Evolutionary conservation across 169 alveolate species (phyloP).

Genomic region (Eimeria sp.): DNA sequence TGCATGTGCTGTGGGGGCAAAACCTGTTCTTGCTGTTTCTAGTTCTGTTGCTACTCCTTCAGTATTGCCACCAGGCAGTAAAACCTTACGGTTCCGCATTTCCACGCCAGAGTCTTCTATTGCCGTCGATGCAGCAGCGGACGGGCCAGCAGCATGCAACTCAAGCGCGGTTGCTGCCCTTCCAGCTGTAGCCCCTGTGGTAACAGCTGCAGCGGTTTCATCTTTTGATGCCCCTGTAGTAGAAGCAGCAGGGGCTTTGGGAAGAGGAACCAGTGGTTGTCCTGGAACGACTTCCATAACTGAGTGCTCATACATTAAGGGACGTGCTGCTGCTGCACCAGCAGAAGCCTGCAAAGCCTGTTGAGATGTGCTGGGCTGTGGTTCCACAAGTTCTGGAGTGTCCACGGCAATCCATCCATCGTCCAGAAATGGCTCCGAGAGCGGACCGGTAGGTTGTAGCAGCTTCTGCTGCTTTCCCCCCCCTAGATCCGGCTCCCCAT

Average conservation of each 20-base stretch:
- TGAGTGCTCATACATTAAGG: neutral
- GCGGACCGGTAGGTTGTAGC: neutral
- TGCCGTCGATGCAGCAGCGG: neutral
- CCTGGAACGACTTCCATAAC: neutral
- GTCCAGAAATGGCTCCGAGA: slow-evolving; percentile 39
- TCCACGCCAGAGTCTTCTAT: neutral
- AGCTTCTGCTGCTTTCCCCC: neutral
- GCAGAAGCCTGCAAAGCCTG: neutral
- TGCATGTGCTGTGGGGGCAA: neutral
- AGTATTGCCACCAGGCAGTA: neutral
- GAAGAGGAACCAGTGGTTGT: neutral
- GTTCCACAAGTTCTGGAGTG: neutral
- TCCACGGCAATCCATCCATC: slow-evolving; percentile 41
- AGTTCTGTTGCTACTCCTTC: neutral
- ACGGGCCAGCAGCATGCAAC: neutral
- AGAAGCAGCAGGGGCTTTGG: neutral
- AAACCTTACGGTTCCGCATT: neutral
- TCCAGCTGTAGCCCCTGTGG: neutral
- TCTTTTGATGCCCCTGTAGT: neutral
- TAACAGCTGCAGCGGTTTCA: neutral
- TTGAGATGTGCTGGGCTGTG: neutral
- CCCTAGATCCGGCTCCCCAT: neutral
- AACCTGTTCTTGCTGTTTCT: neutral
- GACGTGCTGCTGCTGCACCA: neutral
- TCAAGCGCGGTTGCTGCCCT: neutral